These are phyloP conservation scores for Cyberlindnera lachancei DNA, from an alignment of 805 yeast species.

Conservation along the genomic window DNA sequence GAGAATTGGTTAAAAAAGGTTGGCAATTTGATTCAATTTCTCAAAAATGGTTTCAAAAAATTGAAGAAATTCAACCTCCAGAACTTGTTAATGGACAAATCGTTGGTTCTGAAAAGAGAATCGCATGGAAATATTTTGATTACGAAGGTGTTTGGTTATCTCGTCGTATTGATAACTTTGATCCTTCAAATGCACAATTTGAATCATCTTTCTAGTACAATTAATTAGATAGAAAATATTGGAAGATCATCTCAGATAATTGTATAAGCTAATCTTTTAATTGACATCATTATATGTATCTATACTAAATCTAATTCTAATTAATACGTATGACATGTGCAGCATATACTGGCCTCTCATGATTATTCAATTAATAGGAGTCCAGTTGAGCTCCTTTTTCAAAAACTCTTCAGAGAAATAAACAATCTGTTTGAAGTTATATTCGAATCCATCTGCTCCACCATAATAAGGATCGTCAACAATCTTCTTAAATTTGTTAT, in stretches of 20 bases:
- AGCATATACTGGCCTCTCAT: not conserved
- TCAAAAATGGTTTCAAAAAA: slow-evolving; percentile 75
- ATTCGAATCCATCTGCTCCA: slow-evolving; percentile 74
- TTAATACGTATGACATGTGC: not conserved
- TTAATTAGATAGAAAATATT: too few relatives aligned
- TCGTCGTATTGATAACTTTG: slow-evolving; percentile 50
- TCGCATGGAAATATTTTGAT: slow-evolving; percentile 76
- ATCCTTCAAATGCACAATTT: slow-evolving; percentile 22
- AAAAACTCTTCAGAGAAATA: slow-evolving; percentile 73
- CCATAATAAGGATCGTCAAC: slow-evolving; percentile 95
- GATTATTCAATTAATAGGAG: too few relatives aligned
- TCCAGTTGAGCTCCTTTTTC: slow-evolving; percentile 33
- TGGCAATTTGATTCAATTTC: slow-evolving; percentile 75
- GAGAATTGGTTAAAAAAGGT: slow-evolving; percentile 68
- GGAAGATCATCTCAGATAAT: too few relatives aligned
- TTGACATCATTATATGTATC: not conserved
- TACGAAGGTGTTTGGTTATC: slow-evolving; percentile 64
- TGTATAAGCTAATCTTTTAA: not conserved
- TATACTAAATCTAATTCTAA: not conserved
- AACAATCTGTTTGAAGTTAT: slow-evolving; percentile 62
- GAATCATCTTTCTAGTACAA: slow-evolving; percentile 8
- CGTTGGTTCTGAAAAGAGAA: slow-evolving; percentile 35
- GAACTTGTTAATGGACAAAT: slow-evolving; percentile 19
- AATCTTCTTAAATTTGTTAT: slow-evolving; percentile 39
- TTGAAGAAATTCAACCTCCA: slow-evolving; percentile 33